Conservation (phyloP, 2,329 filamentous ascomycete species). For the Cladosporium sp. region DNA sequence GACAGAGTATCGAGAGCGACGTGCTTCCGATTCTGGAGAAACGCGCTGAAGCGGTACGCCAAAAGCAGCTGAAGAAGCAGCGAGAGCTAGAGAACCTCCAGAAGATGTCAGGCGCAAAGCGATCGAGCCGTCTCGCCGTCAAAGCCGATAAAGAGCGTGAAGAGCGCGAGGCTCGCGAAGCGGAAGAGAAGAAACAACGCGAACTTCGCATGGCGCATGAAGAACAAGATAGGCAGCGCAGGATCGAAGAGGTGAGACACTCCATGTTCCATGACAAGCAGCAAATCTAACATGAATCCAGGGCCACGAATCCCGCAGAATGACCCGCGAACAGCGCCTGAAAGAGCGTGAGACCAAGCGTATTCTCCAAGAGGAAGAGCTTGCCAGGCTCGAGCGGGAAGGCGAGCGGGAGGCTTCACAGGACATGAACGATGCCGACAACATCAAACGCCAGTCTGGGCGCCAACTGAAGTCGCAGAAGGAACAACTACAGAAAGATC, state of each 20-base stretch:
- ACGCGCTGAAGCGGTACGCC: slow-evolving; percentile 60
- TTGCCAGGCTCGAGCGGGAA: slow-evolving; percentile 66
- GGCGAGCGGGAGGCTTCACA: slow-evolving; percentile 23
- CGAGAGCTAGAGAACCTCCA: slow-evolving; percentile 75
- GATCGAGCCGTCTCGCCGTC: slow-evolving; percentile 80
- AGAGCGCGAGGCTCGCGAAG: slow-evolving; percentile 65
- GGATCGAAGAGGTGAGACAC: slow-evolving; percentile 15
- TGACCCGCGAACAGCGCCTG: slow-evolving; percentile 78
- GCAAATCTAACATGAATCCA: slow-evolving; percentile 29
- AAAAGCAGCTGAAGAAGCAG: slow-evolving; percentile 68
- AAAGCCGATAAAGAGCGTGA: slow-evolving; percentile 73
- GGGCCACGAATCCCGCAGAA: slow-evolving; percentile 71
- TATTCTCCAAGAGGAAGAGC: slow-evolving; percentile 74
- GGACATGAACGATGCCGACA: slow-evolving; percentile 27
- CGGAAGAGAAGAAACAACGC: slow-evolving; percentile 57
- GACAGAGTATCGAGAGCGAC: slow-evolving; percentile 65
- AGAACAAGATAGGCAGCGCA: slow-evolving; percentile 48
- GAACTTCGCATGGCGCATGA: slow-evolving; percentile 59
- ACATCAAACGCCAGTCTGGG: slow-evolving; percentile 59
- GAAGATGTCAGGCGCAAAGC: slow-evolving; percentile 87
- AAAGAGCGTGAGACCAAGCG: slow-evolving; percentile 81
- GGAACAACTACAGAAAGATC: slow-evolving; percentile 68
- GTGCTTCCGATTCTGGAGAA: slow-evolving; percentile 80
- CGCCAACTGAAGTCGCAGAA: slow-evolving; percentile 76
- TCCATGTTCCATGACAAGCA: not conserved